Evolutionary conservation across 148 eudicot species (phyloP), one percentile per base, ranked within the genome.

Genomic region (Chenopodium berlandieri): DNA sequence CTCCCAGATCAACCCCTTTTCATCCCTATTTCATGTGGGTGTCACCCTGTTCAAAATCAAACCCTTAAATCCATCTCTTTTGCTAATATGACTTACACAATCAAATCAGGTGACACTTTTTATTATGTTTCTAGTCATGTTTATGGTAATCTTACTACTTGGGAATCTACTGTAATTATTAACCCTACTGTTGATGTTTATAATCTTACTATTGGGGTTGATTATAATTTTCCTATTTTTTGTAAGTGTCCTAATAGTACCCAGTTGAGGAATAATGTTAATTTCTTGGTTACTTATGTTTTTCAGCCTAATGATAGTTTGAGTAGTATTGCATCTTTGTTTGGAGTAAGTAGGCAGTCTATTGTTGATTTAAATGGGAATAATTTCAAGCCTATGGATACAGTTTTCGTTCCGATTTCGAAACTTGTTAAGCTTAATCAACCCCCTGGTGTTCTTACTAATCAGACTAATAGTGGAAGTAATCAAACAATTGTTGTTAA

Each of bases 111-210:
- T 32, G 90, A 95, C 81, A 93, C 91, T 8, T 90, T 91, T 73
- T 93, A 78, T 83, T 46, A 23, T 7, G 84, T 89, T 9, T 93
- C 97, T 4, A 85, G 88, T 0, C 12, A 20, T 4, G 44, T 34
- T 1, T 95, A 76, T 81, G 92, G 84, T 9, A 92, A 91, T 79
- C 93, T 95, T 65, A 95, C 99, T 9, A 92, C 95, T 70, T 93
- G 80, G 44, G 86, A 95, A 71, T 91, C 97, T 25, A 92, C 88
- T 34, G 85, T 88, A 46, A 87, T 85, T 65, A 90, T 92, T 0
- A 93, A 94, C 50, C 97, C 97, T 0, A 77, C 71, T 0, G 85
- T 90, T 30, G 83, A 88, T 14, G 79, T 92, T 5, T 86, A 83
- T 0, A 66, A 89, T 22, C 87, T 95, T 22, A 0, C 65, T 0